A percentile compares a stretch with the other conserved stretches of the same genome.
phyloP scores from a whole-genome alignment of 345 rosid genomes.

The Conringia planisiliqua region DNA sequence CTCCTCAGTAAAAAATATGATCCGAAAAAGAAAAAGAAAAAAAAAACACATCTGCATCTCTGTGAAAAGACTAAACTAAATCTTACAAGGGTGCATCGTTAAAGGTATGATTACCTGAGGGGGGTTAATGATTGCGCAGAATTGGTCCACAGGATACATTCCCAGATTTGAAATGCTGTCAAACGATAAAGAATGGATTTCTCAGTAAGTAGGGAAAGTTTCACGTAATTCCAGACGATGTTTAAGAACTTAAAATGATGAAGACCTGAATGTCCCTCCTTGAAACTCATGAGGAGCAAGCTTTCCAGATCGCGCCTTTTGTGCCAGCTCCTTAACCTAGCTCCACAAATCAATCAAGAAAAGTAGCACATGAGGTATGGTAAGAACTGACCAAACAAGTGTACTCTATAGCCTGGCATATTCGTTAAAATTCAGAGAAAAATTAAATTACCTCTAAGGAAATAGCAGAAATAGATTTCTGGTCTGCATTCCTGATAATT shows the following conservation, averaged over 20 bases:
- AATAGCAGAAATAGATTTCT: constrained; percentile 82
- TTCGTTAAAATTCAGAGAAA: background rate
- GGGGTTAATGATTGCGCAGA: constrained; percentile 94
- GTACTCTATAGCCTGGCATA: constrained; percentile 6
- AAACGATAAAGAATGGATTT: constrained; percentile 18
- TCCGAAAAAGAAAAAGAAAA: background rate
- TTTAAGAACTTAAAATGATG: background rate
- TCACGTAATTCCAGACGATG: background rate
- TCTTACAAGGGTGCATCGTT: background rate
- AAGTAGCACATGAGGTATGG: background rate
- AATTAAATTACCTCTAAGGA: constrained; percentile 62
- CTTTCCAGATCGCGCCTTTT: constrained; percentile 90
- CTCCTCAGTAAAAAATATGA: background rate
- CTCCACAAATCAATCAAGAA: constrained; percentile 7
- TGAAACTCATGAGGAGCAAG: constrained; percentile 87
- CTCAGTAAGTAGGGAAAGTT: constrained; percentile 8
- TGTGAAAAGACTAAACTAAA: background rate
- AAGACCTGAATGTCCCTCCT: constrained; percentile 96
- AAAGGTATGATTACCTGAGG: constrained; percentile 65
- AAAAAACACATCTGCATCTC: background rate
- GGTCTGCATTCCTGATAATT: constrained; percentile 84
- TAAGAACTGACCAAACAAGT: constrained; percentile 1
- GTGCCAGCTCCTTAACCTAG: constrained; percentile 91
- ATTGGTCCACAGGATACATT: constrained; percentile 96
- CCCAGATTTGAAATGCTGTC: constrained; percentile 97